Evolutionary conservation across 2,329 filamentous ascomycete species (phyloP).

Genomic region (Didymella sp.): DNA sequence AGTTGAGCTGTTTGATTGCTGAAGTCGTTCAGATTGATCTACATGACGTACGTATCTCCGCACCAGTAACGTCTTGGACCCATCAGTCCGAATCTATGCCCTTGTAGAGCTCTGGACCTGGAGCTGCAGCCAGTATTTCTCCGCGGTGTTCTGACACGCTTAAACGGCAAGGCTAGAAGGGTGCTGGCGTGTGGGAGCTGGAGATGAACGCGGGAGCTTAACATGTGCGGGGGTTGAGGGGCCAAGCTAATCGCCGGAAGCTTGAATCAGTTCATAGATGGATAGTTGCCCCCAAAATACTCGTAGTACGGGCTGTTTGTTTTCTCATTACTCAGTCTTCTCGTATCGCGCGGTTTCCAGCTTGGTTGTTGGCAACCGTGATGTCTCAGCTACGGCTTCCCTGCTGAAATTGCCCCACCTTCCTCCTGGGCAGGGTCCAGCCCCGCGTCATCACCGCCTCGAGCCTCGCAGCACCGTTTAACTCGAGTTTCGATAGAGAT

Average conservation of each 20-base stretch:
- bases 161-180: neutral
- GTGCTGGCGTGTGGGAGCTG: slow-evolving; percentile 1
- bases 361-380: slow-evolving; percentile 3
- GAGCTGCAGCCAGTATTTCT: neutral
- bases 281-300: neutral
- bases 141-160: neutral
- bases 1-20: slow-evolving; percentile 22
- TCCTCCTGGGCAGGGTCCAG: slow-evolving; percentile 4
- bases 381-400: slow-evolving; percentile 19
- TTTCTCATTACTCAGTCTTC: neutral
- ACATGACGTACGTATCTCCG: slow-evolving; percentile 20
- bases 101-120: slow-evolving; percentile 4
- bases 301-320: neutral
- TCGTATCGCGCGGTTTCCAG: slow-evolving; percentile 3
- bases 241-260: neutral
- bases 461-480: neutral
- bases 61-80: slow-evolving; percentile 9
- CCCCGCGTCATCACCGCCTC: slow-evolving; percentile 18
- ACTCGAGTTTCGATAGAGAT: neutral
- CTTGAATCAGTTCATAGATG: neutral
- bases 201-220: slow-evolving; percentile 8
- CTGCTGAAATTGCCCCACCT: slow-evolving; percentile 17
- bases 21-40: slow-evolving; percentile 13
- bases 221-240: slow-evolving; percentile 6
- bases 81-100: slow-evolving; percentile 14